phyloP scores from a whole-genome alignment of 164 flowering plant species.

The Annona squamosa region DNA sequence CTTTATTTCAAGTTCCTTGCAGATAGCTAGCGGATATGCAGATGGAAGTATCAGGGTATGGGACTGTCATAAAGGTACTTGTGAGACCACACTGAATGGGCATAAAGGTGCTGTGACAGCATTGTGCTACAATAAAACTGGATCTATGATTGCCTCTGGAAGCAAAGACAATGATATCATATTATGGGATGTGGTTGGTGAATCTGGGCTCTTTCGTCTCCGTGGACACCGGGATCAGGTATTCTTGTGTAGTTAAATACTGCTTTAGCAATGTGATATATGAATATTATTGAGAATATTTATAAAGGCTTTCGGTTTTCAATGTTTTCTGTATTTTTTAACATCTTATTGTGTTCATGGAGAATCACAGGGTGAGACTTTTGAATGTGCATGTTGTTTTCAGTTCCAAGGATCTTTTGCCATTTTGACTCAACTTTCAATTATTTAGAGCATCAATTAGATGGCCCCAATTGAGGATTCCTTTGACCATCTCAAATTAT shows the following conservation, averaged over 20 bases:
- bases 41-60: constrained; percentile 95
- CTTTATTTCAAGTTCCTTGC: constrained; percentile 6
- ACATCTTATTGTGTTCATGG: background rate
- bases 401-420: too few relatives aligned
- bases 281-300: background rate
- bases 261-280: background rate
- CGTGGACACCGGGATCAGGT: constrained; percentile 98
- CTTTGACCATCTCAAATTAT: too few relatives aligned
- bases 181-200: constrained; percentile 93
- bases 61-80: constrained; percentile 68
- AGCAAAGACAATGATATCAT: constrained; percentile 88
- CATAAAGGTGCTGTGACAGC: constrained; percentile 79
- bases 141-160: constrained; percentile 86
- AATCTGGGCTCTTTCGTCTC: constrained; percentile 83
- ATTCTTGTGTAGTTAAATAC: background rate
- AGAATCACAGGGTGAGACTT: too few relatives aligned
- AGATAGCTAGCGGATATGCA: constrained; percentile 91
- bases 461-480: too few relatives aligned
- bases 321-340: background rate
- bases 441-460: too few relatives aligned
- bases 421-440: too few relatives aligned
- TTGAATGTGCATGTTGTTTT: too few relatives aligned
- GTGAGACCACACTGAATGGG: constrained; percentile 82
- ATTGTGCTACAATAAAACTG: constrained; percentile 62
- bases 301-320: background rate